These are phyloP conservation scores for Coemansia sp. DNA, from an alignment of 192 early-diverging fungal genomes.

Conservation along the genomic window DNA sequence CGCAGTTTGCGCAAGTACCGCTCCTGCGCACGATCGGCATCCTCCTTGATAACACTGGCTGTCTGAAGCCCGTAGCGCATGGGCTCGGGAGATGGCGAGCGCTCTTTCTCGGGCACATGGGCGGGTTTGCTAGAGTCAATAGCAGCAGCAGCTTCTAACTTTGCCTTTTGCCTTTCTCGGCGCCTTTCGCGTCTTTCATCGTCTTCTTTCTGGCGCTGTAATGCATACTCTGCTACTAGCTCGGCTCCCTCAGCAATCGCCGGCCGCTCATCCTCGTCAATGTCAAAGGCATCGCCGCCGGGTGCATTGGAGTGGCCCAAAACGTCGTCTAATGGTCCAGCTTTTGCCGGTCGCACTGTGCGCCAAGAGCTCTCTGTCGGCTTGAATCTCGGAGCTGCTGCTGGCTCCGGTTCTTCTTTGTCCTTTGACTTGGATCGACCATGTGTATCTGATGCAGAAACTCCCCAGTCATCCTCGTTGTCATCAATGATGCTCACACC, in stretches of 20 bases:
- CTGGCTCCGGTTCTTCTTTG: neutral
- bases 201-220: constrained; percentile 21
- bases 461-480: constrained; percentile 25
- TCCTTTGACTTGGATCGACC: neutral
- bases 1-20: constrained; percentile 36
- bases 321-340: constrained; percentile 13
- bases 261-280: constrained; percentile 38
- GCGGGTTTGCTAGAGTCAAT: neutral
- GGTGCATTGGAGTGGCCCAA: neutral
- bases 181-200: constrained; percentile 13
- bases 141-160: constrained; percentile 6
- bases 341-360: neutral
- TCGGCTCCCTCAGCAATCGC: constrained; percentile 44
- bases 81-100: constrained; percentile 12
- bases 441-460: neutral
- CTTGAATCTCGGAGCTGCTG: constrained; percentile 16
- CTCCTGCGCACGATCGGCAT: constrained; percentile 28
- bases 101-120: neutral
- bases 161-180: constrained; percentile 10
- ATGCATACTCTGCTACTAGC: constrained; percentile 34
- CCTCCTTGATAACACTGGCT: constrained; percentile 33
- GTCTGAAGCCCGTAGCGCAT: constrained; percentile 53
- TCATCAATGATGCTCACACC: constrained; percentile 31
- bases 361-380: constrained; percentile 27
- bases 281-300: neutral